Base-by-base conservation (phyloP, 257 asterid species). In the Primulina tabacum region DNA sequence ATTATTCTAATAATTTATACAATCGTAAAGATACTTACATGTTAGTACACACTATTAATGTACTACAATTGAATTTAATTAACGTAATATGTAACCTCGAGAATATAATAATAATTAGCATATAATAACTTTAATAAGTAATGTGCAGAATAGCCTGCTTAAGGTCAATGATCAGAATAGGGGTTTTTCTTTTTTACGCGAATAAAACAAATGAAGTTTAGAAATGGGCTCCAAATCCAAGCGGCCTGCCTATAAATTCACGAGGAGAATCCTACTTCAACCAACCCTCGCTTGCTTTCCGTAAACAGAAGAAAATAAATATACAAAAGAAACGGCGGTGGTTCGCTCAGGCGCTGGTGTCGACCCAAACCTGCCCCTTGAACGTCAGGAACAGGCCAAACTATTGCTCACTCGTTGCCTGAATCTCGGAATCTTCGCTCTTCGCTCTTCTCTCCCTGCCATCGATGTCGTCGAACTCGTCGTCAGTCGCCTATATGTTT, bases 381-480 rank as follows among this genome's bases (percentile, higher is more conserved):
- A 87, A n/a, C 95, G 99, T 12, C 99, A 87, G 47, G 90, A 90
- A 26, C 60, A 87, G 72, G 99, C 97, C 72, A 90, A 82, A 66
- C 89, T 78, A 59, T 86, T 93, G 77, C 91, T 93, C 69, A 84
- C 95, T 74, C 99, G 95, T 28, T 89, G 95, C 83, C 90, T 93
- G 8, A 73, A 89, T 67, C 80, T 89, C 30, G 99, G 99, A 59
- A 87, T 86, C 81, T 74, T 90, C 60, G 90, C 97, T 52, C 97
- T 93, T 57, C 92, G 81, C 58, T 82, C 95, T 60, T 82, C 90
- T 58, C 80, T 80, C 60, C 74, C 95, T 10, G 96, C 99, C 79
- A 78, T 89, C 62, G 96, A 93, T 32, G 96, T 94, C 69, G 99
- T 94, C 57, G 99, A 94, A 76, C 96, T 86, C 69, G 92, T 94